Evolutionary conservation across 345 rosid genomes (phyloP), one percentile per base, ranked within the genome.

Genomic region (Lepidium sativum): DNA sequence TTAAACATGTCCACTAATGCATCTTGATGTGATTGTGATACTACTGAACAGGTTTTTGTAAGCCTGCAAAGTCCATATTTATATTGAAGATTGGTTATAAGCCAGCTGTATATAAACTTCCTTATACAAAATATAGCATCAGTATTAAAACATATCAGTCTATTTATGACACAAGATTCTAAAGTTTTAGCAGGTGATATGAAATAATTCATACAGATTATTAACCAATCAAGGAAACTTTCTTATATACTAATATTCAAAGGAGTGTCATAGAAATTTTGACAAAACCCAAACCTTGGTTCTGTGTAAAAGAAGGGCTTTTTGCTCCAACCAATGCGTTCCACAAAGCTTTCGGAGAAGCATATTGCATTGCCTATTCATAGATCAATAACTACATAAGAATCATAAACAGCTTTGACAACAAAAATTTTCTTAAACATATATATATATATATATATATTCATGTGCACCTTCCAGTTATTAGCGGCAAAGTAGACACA

Each of bases 291-390:
- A 53, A 54, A 86, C 89, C 89, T 61, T 75, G 81, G 60, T 56
- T 70, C 58, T 69, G 79, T 37, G 62, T 70, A 75, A 81, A 80
- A 48, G 79, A 80, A 27, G 89, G 88, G 63, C 38, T 76, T 42
- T 65, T 77, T 35, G 77, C 78, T 73, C 95, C 92, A 60, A 89
- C 84, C 66, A 86, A 64, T 67, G 79, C 17, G 69, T 92, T 89
- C 98, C 95, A 87, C 66, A 92, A 54, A 71, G 89, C 92, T 81
- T 89, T 83, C 10, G 92, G 96, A 40, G 98, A 89, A 67, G 86
- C 82, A 82, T 86, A 92, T 54, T 89, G 96, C 92, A 92, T 88
- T 69, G 96, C 87, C 98, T 92, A 74, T 17, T 15, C 57, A 60
- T 51, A 77, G 69, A 40, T 29, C 23, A 69, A 39, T 17, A 54